Percentiles rank a stretch among this genome's conserved stretches.
Conservation (phyloP, 139 green algal genomes). For the Zygnema circumcarinatum region DNA sequence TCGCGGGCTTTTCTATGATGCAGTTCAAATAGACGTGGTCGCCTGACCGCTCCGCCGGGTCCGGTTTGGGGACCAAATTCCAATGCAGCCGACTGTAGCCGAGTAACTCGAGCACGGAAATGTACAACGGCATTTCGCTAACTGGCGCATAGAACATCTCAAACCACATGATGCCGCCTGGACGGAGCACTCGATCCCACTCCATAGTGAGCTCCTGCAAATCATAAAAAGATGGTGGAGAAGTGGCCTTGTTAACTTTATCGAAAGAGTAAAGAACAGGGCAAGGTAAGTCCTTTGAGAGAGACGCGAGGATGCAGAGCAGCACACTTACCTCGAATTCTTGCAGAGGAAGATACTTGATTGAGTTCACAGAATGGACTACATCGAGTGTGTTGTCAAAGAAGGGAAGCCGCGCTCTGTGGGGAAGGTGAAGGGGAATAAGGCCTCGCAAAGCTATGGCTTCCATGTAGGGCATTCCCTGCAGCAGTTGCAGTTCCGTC, state of each 20-base stretch:
- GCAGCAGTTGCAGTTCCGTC: too few species aligned
- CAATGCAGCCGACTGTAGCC: conserved; percentile 36
- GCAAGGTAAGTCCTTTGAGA: neutral
- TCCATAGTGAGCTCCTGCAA: conserved; percentile 30
- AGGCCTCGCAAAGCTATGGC: conserved; percentile 12
- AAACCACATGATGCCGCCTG: conserved; percentile 53
- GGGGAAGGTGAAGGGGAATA: conserved; percentile 26
- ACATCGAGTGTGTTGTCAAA: conserved; percentile 47
- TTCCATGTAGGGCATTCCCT: conserved; percentile 43
- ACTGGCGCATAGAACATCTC: conserved; percentile 52
- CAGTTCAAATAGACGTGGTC: conserved; percentile 46
- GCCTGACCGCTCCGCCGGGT: conserved; percentile 25
- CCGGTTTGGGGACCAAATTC: conserved; percentile 45
- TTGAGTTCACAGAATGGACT: conserved; percentile 41
- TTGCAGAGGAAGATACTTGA: conserved; percentile 36
- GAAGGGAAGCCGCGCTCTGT: conserved; percentile 38
- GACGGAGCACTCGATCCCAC: conserved; percentile 42
- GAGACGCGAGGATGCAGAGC: neutral
- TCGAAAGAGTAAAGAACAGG: neutral
- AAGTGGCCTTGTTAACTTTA: too few species aligned
- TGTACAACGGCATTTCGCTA: conserved; percentile 42
- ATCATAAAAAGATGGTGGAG: neutral
- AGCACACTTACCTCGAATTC: conserved; percentile 21
- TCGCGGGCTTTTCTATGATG: conserved; percentile 44
- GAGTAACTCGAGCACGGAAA: conserved; percentile 25